A percentile compares a stretch with the other conserved stretches of the same genome.
phyloP scores from a whole-genome alignment of 1,139 yeast genomes.

The Yamadazyma membranifaciens region DNA sequence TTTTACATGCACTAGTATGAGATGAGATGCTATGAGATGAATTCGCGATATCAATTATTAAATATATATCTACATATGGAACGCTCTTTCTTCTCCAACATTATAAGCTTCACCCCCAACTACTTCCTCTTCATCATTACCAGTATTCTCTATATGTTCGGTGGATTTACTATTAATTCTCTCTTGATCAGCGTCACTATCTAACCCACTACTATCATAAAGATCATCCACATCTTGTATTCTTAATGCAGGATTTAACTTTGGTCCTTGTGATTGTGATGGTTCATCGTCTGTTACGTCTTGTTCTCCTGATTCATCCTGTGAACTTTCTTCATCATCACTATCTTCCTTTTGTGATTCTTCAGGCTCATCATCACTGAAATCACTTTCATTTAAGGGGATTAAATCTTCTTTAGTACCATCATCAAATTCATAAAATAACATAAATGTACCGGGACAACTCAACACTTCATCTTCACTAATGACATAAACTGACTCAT shows the following conservation, averaged over 20 bases:
- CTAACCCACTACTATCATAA: slow-evolving; percentile 14
- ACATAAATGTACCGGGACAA: slow-evolving; percentile 89
- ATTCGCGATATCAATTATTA: slow-evolving; percentile 2
- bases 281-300: slow-evolving; percentile 12
- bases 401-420: slow-evolving; percentile 35
- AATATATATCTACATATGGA: slow-evolving; percentile 2
- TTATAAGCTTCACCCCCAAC: slow-evolving; percentile 12
- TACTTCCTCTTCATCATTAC: slow-evolving; percentile 4
- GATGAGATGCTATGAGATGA: slow-evolving; percentile 9
- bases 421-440: slow-evolving; percentile 69
- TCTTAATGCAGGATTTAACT: slow-evolving; percentile 5
- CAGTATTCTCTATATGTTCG: too few species aligned
- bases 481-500: slow-evolving; percentile 80
- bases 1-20: slow-evolving; percentile 9
- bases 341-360: slow-evolving; percentile 6
- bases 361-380: slow-evolving; percentile 25
- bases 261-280: slow-evolving; percentile 17
- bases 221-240: slow-evolving; percentile 15
- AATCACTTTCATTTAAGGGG: slow-evolving; percentile 35
- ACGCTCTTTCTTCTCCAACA: slow-evolving; percentile 24
- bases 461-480: slow-evolving; percentile 75
- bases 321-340: not conserved
- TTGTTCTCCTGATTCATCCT: slow-evolving; percentile 4
- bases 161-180: too few species aligned
- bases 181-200: slow-evolving; percentile 3